phyloP scores from a whole-genome alignment of 345 rosid genomes.

The Excoecaria cochinchinensis region DNA sequence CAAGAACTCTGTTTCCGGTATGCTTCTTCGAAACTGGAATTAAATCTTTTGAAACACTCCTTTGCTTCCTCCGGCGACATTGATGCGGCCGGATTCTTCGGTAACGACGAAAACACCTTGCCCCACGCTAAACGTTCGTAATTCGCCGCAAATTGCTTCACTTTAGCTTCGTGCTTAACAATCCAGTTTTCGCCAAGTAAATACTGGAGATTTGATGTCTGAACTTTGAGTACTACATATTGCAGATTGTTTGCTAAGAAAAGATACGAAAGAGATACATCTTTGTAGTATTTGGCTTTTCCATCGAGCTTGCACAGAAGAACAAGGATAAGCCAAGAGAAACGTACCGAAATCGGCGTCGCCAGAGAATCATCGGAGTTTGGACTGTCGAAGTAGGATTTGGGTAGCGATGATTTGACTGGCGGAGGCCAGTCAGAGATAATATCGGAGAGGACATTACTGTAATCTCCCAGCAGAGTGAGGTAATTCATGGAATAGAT shows the following conservation, averaged over 20 bases:
- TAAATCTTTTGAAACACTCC: constrained; percentile 45
- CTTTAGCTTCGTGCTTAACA: constrained; percentile 22
- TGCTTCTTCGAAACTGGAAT: constrained; percentile 53
- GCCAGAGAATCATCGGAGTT: constrained; percentile 14
- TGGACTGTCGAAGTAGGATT: constrained; percentile 16
- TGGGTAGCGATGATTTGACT: constrained; percentile 10
- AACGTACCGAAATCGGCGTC: constrained; percentile 14
- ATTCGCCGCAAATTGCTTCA: constrained; percentile 24
- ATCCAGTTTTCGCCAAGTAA: constrained; percentile 33
- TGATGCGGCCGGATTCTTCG: constrained; percentile 39
- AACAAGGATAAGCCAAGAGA: constrained; percentile 30
- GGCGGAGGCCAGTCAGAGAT: constrained; percentile 27
- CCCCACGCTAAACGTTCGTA: constrained; percentile 32
- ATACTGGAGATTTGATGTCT: constrained; percentile 23
- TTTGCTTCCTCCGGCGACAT: constrained; percentile 37
- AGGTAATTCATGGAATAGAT: constrained; percentile 22
- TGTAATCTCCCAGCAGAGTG: constrained; percentile 23
- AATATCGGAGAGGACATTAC: constrained; percentile 20
- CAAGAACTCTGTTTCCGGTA: constrained; percentile 45
- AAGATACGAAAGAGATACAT: constrained; percentile 24
- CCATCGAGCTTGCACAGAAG: constrained; percentile 36
- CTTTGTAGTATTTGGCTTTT: constrained; percentile 26
- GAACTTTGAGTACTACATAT: constrained; percentile 18
- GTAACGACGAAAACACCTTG: constrained; percentile 36
- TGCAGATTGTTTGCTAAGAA: constrained; percentile 34